Conservation (phyloP, 2,329 filamentous ascomycete genomes). For the Hymenotorrendiella dingleyae region DNA sequence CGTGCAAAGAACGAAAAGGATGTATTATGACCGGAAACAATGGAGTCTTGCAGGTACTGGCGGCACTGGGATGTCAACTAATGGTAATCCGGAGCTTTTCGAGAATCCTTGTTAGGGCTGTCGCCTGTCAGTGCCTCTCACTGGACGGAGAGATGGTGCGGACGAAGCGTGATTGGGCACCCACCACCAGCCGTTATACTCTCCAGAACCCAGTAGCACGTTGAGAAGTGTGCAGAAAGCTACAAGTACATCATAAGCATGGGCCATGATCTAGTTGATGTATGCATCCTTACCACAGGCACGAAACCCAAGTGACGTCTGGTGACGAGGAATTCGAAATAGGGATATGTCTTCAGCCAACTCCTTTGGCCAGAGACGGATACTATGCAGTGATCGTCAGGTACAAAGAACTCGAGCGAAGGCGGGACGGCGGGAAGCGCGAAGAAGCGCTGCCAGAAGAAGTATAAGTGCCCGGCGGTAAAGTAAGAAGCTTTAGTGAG, state of each 20-base stretch:
- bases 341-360: constrained; percentile 6
- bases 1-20: not conserved
- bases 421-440: not conserved
- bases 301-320: not conserved
- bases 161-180: not conserved
- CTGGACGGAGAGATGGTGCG: constrained; percentile 4
- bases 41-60: not conserved
- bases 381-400: constrained; percentile 17
- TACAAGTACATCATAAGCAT: not conserved
- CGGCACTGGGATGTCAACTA: not conserved
- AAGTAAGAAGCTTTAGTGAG: not conserved
- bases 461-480: too few relatives aligned
- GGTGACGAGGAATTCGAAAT: not conserved
- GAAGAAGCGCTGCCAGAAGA: too few relatives aligned
- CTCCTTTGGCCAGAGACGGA: too few relatives aligned
- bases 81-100: constrained; percentile 7
- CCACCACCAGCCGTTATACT: not conserved
- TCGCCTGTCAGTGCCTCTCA: constrained; percentile 13
- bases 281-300: not conserved
- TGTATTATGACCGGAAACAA: not conserved
- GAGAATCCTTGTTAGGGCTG: constrained; percentile 5
- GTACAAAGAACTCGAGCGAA: constrained; percentile 5
- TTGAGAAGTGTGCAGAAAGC: not conserved
- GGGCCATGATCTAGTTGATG: not conserved
- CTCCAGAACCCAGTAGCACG: not conserved